phyloP scores from a whole-genome alignment of 352 stramenopile genomes.

The Stephanocyclus meneghinianus region DNA sequence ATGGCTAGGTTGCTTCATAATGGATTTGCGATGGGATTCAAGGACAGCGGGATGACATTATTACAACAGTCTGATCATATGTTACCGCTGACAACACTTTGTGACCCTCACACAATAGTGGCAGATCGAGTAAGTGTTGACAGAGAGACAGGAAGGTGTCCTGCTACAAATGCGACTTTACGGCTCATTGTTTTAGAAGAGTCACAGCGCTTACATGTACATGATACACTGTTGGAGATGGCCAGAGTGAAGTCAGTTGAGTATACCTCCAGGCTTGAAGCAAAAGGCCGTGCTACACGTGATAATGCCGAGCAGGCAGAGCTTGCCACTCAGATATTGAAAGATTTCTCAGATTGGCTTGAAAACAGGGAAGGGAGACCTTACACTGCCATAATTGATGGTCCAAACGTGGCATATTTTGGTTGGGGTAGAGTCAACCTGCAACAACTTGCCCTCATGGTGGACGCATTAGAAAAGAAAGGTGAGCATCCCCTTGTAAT shows the following conservation, averaged over 20 bases:
- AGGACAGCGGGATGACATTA: constrained; percentile 23
- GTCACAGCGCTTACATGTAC: constrained; percentile 40
- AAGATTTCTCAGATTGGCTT: constrained; percentile 71
- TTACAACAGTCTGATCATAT: constrained; percentile 29
- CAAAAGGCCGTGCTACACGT: constrained; percentile 33
- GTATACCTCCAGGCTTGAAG: constrained; percentile 50
- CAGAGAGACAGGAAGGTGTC: constrained; percentile 60
- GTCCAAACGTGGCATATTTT: constrained; percentile 92
- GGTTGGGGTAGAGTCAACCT: constrained; percentile 90
- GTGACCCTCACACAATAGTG: constrained; percentile 48
- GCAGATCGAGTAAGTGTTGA: constrained; percentile 67
- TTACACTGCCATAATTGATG: constrained; percentile 88
- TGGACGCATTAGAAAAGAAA: constrained; percentile 85
- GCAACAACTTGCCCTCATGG: constrained; percentile 87
- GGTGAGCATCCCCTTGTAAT: constrained; percentile 87
- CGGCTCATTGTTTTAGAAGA: constrained; percentile 71
- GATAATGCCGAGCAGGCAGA: constrained; percentile 47
- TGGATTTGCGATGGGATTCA: constrained; percentile 64
- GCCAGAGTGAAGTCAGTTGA: constrained; percentile 52
- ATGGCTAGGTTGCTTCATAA: constrained; percentile 66
- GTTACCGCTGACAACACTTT: constrained; percentile 43
- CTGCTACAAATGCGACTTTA: constrained; percentile 62
- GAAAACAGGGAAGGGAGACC: constrained; percentile 53
- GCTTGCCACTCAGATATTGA: constrained; percentile 51
- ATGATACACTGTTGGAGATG: constrained; percentile 55